Evolutionary conservation across 108 stramenopile genomes (phyloP), one percentile per base, ranked within the genome.

Genomic region (Skeletonema tropicum): DNA sequence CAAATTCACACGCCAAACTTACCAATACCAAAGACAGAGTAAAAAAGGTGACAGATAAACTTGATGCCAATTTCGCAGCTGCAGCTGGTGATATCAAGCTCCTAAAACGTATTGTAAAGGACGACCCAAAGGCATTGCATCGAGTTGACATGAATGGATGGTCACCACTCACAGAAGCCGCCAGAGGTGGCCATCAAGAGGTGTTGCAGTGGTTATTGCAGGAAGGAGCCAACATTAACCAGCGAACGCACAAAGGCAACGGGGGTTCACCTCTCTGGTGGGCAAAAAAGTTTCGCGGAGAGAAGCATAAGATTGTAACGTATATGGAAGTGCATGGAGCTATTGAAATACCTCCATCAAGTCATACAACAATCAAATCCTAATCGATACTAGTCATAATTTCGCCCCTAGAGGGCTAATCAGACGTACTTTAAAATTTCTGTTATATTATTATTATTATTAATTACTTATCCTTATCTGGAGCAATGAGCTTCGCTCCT

Each of bases 111-210:
- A 75, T 91, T 25, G 87, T 75, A 19, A 39, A 70, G 38, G 46
- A 57, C 0, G 79, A 93, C 60, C 83, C 75, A 23, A 25, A 71
- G 14, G 14, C 64, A n/a, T 57, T 96, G 3, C 76, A 80, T 68
- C 75, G 82, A 57, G 64, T 71, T 25, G 94, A 96, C 71, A 61
- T 64, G 3, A 96, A 96, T 78, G 91, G 89, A 32, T 96, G 94
- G 94, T 71, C 75, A 42, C 89, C 94, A 23, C 32, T 95, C 39
- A 92, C 92, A 71, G 94, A 95, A 63, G 94, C 94, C 13, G 92
- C 88, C 4, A 76, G 94, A n/a, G 79, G 83, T 62, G 94, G 91
- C 21, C 65, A 89, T 41, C 71, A 83, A 2, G 80, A 92, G 35
- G 79, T 88, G 7, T 36, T 91, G 30, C 67, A 87, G 36, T 93